Base-by-base conservation (phyloP, 2,329 filamentous ascomycete species). In the Alternaria sp. region DNA sequence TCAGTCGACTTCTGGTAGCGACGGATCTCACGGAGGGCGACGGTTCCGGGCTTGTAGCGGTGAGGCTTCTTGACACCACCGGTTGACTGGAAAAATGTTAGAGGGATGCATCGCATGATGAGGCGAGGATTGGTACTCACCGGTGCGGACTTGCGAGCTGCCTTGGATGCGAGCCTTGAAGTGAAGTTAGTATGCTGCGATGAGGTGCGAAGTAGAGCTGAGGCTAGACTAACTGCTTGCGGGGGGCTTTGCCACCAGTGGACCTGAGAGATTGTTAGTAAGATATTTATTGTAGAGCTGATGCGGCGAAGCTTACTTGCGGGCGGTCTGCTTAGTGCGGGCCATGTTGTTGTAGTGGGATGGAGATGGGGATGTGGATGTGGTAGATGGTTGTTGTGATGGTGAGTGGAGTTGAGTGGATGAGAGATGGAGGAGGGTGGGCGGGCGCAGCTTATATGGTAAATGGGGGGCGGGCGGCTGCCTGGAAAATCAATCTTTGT, bases 111-210 rank as follows among this genome's bases (percentile, higher is more conserved):
- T 12, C 12, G 15, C 8, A n/a, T 30, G 28, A 30, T 30, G 28
- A 26, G 1, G 6, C 13, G 23, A 36, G 1, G 15, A n/a, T 3
- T 5, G 13, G 5, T 19, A 49, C 57, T 30, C 4, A 55, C 50
- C 8, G 96, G 96, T 67, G 96, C 95, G 78, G 91, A 93, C 91
- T 99, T 99, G 87, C 96, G 94, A 80, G 96, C 95, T 74, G 95
- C 96, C 92, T 97, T 97, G 88, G 94, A 97, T 78, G 95, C 95
- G 81, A 98, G 93, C 90, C 52, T 55, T 17, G 23, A 44, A 30
- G 40, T 6, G 3, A 15, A 30, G 25, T 55, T 45, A 55, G 52
- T 51, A 51, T 21, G 47, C 15, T 26, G 43, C 12, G 52, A 30
- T 45, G 52, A 25, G 52, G 28, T 44, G 32, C 7, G 11, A 44